Percentiles rank a stretch among this genome's conserved stretches.
phyloP scores from a whole-genome alignment of 2,329 filamentous ascomycete genomes.

The Blastomyces emzantsi region DNA sequence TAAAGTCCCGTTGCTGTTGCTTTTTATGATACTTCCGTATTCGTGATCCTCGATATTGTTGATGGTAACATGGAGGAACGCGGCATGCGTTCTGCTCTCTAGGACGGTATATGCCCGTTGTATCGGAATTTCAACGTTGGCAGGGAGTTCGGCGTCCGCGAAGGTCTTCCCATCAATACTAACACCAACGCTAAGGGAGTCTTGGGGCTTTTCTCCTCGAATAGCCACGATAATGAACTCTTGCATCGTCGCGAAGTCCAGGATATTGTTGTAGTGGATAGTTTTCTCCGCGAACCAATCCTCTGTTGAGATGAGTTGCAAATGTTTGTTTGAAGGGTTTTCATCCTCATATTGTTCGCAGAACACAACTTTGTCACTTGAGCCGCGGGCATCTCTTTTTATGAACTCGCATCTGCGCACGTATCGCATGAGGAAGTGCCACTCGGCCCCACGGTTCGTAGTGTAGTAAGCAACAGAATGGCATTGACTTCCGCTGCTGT shows the following conservation, averaged over 20 bases:
- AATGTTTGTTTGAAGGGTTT: constrained; percentile 52
- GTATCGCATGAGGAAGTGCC: constrained; percentile 65
- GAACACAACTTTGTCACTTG: constrained; percentile 55
- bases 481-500: constrained; percentile 47
- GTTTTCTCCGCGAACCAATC: constrained; percentile 63
- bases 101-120: constrained; percentile 84
- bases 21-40: constrained; percentile 88
- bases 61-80: constrained; percentile 88
- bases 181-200: constrained; percentile 65
- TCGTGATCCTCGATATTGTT: constrained; percentile 55
- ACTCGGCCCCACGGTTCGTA: constrained; percentile 67
- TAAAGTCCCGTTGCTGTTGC: constrained; percentile 94
- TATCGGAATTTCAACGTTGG: constrained; percentile 68
- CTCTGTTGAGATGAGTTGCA: constrained; percentile 66
- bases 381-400: constrained; percentile 47
- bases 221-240: constrained; percentile 91
- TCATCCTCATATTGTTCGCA: constrained; percentile 57
- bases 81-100: constrained; percentile 86
- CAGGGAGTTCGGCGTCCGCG: constrained; percentile 75
- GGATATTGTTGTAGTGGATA: constrained; percentile 59
- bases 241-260: constrained; percentile 86
- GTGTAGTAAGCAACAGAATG: constrained; percentile 67
- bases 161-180: constrained; percentile 79
- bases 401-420: constrained; percentile 83
- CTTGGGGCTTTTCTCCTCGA: constrained; percentile 47